These are phyloP conservation scores for Ilex asprella DNA, from an alignment of 257 asterid genomes.

Conservation along the genomic window DNA sequence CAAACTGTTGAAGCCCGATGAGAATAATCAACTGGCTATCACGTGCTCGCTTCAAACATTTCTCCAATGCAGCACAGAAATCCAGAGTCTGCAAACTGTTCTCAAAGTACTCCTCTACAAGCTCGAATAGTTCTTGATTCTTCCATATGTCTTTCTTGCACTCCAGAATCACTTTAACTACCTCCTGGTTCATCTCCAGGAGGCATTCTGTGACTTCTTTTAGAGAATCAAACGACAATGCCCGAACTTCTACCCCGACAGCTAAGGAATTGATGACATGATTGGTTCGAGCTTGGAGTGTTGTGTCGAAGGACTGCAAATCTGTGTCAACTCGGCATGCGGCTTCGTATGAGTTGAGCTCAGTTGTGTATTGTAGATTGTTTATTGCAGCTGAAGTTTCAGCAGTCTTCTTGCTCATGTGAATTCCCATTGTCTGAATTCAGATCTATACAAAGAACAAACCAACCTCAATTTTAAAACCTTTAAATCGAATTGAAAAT, in stretches of 20 bases:
- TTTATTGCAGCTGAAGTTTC: conserved; percentile 51
- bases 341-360: conserved; percentile 63
- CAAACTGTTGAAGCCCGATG: conserved; percentile 65
- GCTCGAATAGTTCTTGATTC: conserved; percentile 68
- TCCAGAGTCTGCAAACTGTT: conserved; percentile 73
- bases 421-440: conserved; percentile 63
- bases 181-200: conserved; percentile 82
- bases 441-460: conserved; percentile 13
- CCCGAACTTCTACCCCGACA: conserved; percentile 78
- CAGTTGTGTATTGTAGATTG: conserved; percentile 44
- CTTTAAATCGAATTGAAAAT: no score
- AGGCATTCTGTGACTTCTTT: conserved; percentile 77
- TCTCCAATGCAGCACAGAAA: conserved; percentile 66
- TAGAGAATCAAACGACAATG: conserved; percentile 77
- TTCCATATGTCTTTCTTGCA: conserved; percentile 95
- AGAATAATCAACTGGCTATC: conserved; percentile 69
- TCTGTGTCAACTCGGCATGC: conserved; percentile 71
- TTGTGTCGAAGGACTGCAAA: conserved; percentile 57
- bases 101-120: conserved; percentile 79
- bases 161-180: conserved; percentile 78
- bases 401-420: conserved; percentile 70
- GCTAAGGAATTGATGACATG: conserved; percentile 64
- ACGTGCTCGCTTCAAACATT: conserved; percentile 59
- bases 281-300: conserved; percentile 59
- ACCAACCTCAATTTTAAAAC: not conserved